Base-by-base conservation (phyloP, 495 filamentous ascomycete genomes). In the Neurospora sp. region DNA sequence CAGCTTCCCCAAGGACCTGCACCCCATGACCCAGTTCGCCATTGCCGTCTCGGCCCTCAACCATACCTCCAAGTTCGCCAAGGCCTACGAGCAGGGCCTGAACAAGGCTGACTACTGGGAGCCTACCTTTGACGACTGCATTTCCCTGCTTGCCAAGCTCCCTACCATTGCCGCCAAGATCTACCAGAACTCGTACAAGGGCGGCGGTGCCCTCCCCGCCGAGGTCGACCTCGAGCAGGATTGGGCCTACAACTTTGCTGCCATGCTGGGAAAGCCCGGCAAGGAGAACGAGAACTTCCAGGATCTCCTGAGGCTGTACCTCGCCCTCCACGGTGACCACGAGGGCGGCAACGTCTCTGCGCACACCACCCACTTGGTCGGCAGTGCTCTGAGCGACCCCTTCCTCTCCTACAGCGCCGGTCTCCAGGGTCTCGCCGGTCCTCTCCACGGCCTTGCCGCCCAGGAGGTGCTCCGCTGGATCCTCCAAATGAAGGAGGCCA, bases 101-200 rank as follows among this genome's bases (percentile, higher is more conserved):
- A 89, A 89, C 83, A 99, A 98, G 86, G 91, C 92, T 59, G 92
- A 97, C 75, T 98, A 98, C 88, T 99, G 96, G 96, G 96, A 99
- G 82, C 94, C 94, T 31, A 97, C 92, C 72, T 99, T 97, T 81
- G 96, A 99, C 82, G 96, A 99, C 85, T 89, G 90, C 78, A 97
- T 99, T 79, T 90, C 90, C 59, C 87, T 99, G 65, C 89, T 99
- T 35, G 96, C 96, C 70, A 99, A 99, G 85, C 91, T 99, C 16
- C 96, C 96, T 73, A 94, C 93, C 71, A 94, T 99, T 78, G 96
- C 96, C 37, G 96, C 96, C 37, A 95, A 97, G 79, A 97, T 99
- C 78, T 97, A 98, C 86, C 93, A 96, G 74, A 94, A 94, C 81
- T 87, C 91, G 6, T 95, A 94, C 82, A 85, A 84, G 69, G 90